A percentile compares a stretch with the other conserved stretches of the same genome.
Evolutionary conservation across 352 stramenopile species (phyloP).

Genomic region (Pythium volutum): DNA sequence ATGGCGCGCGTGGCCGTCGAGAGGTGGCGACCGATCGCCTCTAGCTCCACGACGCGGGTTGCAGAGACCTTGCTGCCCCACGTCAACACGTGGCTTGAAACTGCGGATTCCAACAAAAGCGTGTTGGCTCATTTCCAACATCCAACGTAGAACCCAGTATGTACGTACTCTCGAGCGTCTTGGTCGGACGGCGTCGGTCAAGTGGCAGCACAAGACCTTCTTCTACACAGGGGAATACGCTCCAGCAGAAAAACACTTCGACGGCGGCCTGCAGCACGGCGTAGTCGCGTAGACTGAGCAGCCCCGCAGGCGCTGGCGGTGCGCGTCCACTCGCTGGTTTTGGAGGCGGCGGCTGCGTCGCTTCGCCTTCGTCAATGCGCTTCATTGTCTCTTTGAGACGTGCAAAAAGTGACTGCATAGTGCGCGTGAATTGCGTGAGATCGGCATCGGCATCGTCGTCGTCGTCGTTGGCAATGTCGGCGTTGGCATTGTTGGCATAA

Average conservation of each 20-base stretch:
- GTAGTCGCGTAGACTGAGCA: constrained; percentile 85
- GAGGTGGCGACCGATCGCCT: constrained; percentile 27
- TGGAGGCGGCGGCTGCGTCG: not conserved
- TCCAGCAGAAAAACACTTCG: constrained; percentile 76
- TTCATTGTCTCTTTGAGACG: constrained; percentile 44
- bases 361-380: constrained; percentile 43
- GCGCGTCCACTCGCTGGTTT: not conserved
- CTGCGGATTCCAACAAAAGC: constrained; percentile 25
- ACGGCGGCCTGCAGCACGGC: constrained; percentile 75
- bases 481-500: too few species aligned
- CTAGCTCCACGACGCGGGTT: constrained; percentile 4
- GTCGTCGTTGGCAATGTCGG: constrained; percentile 26
- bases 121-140: not conserved
- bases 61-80: constrained; percentile 29
- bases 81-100: constrained; percentile 51
- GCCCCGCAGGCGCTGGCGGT: constrained; percentile 48
- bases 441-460: constrained; percentile 1
- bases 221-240: constrained; percentile 48
- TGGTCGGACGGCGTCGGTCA: constrained; percentile 66
- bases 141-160: not conserved
- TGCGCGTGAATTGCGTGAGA: constrained; percentile 1
- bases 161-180: constrained; percentile 71
- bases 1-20: constrained; percentile 43
- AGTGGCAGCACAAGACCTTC: constrained; percentile 51
- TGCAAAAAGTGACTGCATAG: constrained; percentile 14